phyloP scores from a whole-genome alignment of 202 grass and related monocot species.

The Zizania palustris region DNA sequence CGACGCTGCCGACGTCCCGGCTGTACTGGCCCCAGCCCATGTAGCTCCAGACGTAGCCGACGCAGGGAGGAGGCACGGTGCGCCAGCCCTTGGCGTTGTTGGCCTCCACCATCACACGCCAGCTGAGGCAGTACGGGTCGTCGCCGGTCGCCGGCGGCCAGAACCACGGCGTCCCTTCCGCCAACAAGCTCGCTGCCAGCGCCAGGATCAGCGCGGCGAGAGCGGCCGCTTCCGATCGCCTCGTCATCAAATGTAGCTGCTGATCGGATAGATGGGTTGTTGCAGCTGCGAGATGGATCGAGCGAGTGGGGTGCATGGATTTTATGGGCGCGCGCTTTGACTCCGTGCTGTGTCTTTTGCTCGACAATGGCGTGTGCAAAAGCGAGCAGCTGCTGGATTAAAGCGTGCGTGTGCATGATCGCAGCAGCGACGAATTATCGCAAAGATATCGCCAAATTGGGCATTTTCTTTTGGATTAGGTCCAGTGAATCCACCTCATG shows the following conservation, averaged over 20 bases:
- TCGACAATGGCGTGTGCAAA: slow-evolving; percentile 23
- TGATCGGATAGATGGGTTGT: neutral
- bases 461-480: slow-evolving; percentile 4
- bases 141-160: slow-evolving; percentile 41
- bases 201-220: neutral
- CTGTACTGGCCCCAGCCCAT: slow-evolving; percentile 76
- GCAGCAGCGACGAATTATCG: slow-evolving; percentile 8
- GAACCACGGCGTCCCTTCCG: slow-evolving; percentile 14
- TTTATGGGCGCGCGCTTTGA: slow-evolving; percentile 11
- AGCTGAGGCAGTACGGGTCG: slow-evolving; percentile 61
- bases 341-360: slow-evolving; percentile 4
- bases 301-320: slow-evolving; percentile 19
- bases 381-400: neutral
- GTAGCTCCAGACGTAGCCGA: slow-evolving; percentile 63
- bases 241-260: neutral
- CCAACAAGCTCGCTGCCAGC: neutral
- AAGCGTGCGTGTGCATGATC: neutral
- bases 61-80: slow-evolving; percentile 63
- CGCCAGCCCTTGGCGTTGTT: slow-evolving; percentile 76
- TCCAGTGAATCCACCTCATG: slow-evolving; percentile 18
- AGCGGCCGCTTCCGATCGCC: neutral
- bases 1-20: slow-evolving; percentile 52
- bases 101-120: slow-evolving; percentile 80
- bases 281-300: neutral
- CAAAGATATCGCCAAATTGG: neutral